Evolutionary conservation across 176 grass and related monocot species (phyloP), one percentile per base, ranked within the genome.

Genomic region (Juncus inflexus): DNA sequence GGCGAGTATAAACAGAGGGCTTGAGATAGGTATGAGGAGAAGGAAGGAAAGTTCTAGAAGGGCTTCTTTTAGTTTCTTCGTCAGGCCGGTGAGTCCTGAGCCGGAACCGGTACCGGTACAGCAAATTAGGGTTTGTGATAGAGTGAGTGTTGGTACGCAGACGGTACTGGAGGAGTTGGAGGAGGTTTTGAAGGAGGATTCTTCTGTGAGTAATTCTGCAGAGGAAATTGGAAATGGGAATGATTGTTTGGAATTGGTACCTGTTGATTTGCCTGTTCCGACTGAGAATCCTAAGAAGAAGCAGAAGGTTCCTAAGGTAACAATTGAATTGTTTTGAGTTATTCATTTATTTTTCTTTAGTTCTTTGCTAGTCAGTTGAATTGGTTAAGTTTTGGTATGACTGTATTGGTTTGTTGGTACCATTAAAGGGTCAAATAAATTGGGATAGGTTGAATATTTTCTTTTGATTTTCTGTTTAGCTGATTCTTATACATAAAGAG

Each of bases 1-100:
- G 40, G 88, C 88, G 54, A 99, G 94, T 69, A 90, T 99, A 75
- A 79, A 82, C 53, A 86, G 67, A 54, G 94, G 94, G 16, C 85
- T 99, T 79, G 71, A 86, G 66, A 86, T 76, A 63, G 77, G 79
- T 40, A 82, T 14, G 3, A 71, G 57, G 14, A 71, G 84, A 70
- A 81, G 68, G 64, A 81, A 79, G 41, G 78, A 78, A 58, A 77
- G 72, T 62, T 73, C 81, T 57, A 92, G 85, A 60, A 86, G 94
- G 84, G 82, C 88, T 42, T 89, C 94, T 3, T 66, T 99, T 42
- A 90, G 75, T 14, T 83, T 92, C 55, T 82, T 83, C 80, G 74
- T 84, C 75, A 80, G 82, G 71, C 75, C 75, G 62, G 66, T 78
- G 59, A 85, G 87, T 83, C 56, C 82, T 68, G 83, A 88, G 55